Conservation (phyloP, 768 basidiomycete genomes). For the Daedaleopsis sinensis region DNA sequence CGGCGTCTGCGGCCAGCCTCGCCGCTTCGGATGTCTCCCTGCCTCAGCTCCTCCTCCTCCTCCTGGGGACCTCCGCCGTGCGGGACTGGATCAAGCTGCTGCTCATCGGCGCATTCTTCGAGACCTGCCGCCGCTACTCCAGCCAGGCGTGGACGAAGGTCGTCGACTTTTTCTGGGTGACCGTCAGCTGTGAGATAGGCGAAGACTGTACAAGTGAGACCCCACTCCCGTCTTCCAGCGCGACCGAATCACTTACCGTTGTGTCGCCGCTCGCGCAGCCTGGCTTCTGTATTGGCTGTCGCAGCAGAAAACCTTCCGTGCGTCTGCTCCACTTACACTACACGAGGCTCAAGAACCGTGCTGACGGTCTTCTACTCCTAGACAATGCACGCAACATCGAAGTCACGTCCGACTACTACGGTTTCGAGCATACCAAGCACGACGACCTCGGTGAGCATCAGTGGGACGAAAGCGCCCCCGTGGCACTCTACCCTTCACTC, state of each 20-base stretch:
- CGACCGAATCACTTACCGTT: background rate
- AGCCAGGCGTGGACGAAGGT: constrained; percentile 45
- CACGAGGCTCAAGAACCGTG: background rate
- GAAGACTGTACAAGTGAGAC: constrained; percentile 59
- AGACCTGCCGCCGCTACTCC: constrained; percentile 54
- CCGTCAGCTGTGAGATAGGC: constrained; percentile 59
- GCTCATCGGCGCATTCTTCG: constrained; percentile 62
- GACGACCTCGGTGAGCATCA: constrained; percentile 1
- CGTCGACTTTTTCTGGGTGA: constrained; percentile 60
- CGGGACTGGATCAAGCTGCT: constrained; percentile 68
- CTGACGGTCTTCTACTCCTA: constrained; percentile 12
- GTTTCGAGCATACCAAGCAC: background rate
- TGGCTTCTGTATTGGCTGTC: constrained; percentile 78
- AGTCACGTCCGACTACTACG: constrained; percentile 6
- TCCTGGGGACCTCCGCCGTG: constrained; percentile 59
- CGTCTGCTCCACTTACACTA: background rate
- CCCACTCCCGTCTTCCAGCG: no score
- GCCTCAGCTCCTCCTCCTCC: constrained; percentile 37
- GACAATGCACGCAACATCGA: constrained; percentile 27
- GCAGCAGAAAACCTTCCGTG: constrained; percentile 37
- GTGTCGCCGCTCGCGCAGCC: constrained; percentile 43
- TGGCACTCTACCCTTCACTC: constrained; percentile 46
- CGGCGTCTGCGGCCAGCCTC: no score
- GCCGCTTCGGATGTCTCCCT: constrained; percentile 4
- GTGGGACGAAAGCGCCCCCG: background rate